Evolutionary conservation across 495 filamentous ascomycete genomes (phyloP), one percentile per base, ranked within the genome.

Genomic region (Amphirosellinia nigrospora): DNA sequence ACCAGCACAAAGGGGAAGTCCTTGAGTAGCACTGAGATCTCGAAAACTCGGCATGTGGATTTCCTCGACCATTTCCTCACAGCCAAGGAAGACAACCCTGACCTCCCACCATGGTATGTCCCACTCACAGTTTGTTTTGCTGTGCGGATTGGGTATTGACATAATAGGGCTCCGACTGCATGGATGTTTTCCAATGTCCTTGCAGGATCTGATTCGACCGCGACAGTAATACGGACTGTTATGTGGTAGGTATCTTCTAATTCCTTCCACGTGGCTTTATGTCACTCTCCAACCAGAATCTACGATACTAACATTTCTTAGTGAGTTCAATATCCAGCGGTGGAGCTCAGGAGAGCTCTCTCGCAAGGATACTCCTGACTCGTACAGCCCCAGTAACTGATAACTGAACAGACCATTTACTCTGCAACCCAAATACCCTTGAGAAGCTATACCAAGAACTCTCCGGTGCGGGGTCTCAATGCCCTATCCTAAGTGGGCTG

Each of bases 171-270:
- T 3, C 64, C 71, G 3, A 75, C 77, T 45, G 77, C 66, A 66
- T 83, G 79, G 71, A 70, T 79, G 3, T 79, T 79, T 61, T 85
- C 82, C 16, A 88, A 89, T 72, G 80, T 89, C 7, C 72, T 79
- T 5, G 88, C 87, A 0, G 88, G 88, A 0, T 84, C 82, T 3
- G 87, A 90, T 69, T 89, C 88, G 0, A 88, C 85, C 0, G 84
- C 84, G 3, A 86, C 86, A 68, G 82, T 79, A 26, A 76, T 89
- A 1, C 82, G 79, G 3, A 71, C 81, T 6, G 83, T 86, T 5
- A 78, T 89, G 58, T 88, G 88, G 59, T 62, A 45, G 26, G 59
- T 45, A 15, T 26, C 4, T 3, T 11, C 13, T 23, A 62, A 62
- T 43, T 30, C 32, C 11, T 16, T 3, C 13, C 10, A 1, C 36